Base-by-base conservation (phyloP, 306 rosid genomes). In the Oemleria cerasiformis region DNA sequence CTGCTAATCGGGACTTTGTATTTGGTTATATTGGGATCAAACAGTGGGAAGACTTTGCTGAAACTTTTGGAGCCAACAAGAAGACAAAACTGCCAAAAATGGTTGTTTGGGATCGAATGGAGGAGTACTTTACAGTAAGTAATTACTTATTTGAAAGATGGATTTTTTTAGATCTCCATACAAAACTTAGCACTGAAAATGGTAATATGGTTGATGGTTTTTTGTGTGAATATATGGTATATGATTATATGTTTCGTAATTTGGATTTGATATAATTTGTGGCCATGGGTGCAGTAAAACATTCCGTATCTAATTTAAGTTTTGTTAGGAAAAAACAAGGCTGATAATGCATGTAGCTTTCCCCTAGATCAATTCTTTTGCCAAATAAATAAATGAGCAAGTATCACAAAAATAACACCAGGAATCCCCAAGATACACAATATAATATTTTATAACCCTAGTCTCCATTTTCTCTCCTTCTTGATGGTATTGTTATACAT, bases 1-100 rank as follows among this genome's bases (percentile, higher is more conserved):
- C 96, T 36, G 99, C 96, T n/a, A 95, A 95, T 62, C 95, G 91
- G 9, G 96, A 91, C 80, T 80, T 95, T 71, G 78, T 95, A 74
- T 95, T 95, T 84, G 88, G 96, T 76, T 89, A 86, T 51, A 92
- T 91, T 58, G 97, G 99, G 70, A 77, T 85, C 77, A 80, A 77
- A 77, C 99, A 95, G 81, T 79, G 84, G 81, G 97, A 75, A 23
- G 96, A 91, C 40, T 95, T 95, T 77, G 90, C 99, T 21, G 97
- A 91, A 53, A 79, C 89, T 5, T 94, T 94, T 54, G 91, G 86
- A 36, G 85, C 74, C 23, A 75, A 72, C 79, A 83, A 79, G 63
- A 81, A 75, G 38, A 67, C 87, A 68, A 69, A 79, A 67, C 81
- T 88, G 44, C 99, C 97, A 64, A 91, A 89, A 82, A 86, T 95